These are phyloP conservation scores for Cladosporium sp. DNA, from an alignment of 2,329 filamentous ascomycete genomes.

Conservation along the genomic window DNA sequence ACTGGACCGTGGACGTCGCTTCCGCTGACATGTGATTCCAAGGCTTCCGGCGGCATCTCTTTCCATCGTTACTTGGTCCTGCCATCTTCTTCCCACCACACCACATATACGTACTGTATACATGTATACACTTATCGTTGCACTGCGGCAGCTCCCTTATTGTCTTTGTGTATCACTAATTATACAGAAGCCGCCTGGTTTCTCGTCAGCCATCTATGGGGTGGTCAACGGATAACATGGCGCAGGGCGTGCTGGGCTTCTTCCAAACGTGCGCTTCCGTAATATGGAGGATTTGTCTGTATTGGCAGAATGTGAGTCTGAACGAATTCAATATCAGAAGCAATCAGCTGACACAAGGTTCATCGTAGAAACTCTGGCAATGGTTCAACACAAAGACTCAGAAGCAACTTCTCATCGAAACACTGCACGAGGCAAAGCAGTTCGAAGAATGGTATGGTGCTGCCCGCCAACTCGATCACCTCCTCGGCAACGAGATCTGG, in stretches of 20 bases:
- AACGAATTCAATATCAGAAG: background rate
- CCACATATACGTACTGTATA: background rate
- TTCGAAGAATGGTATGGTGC: slow-evolving; percentile 87
- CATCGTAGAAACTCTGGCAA: slow-evolving; percentile 17
- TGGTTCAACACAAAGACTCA: slow-evolving; percentile 19
- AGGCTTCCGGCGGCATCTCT: background rate
- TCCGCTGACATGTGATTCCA: background rate
- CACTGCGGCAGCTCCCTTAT: background rate
- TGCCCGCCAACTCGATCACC: slow-evolving; percentile 64
- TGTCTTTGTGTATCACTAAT: background rate
- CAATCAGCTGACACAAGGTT: background rate
- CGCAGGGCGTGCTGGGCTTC: slow-evolving; percentile 18
- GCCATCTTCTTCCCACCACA: background rate
- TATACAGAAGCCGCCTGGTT: background rate
- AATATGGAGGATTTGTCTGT: slow-evolving; percentile 2
- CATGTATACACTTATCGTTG: background rate
- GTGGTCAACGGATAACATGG: slow-evolving; percentile 10
- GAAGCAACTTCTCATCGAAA: slow-evolving; percentile 26
- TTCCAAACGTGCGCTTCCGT: slow-evolving; percentile 7
- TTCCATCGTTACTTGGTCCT: background rate
- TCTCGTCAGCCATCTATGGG: slow-evolving; percentile 5
- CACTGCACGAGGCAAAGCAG: slow-evolving; percentile 21
- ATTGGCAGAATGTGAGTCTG: background rate
- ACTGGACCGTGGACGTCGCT: background rate
- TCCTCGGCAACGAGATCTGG: slow-evolving; percentile 81